Base-by-base conservation (phyloP, 768 basidiomycete species). In the Brasilioporus rufonigricans region DNA sequence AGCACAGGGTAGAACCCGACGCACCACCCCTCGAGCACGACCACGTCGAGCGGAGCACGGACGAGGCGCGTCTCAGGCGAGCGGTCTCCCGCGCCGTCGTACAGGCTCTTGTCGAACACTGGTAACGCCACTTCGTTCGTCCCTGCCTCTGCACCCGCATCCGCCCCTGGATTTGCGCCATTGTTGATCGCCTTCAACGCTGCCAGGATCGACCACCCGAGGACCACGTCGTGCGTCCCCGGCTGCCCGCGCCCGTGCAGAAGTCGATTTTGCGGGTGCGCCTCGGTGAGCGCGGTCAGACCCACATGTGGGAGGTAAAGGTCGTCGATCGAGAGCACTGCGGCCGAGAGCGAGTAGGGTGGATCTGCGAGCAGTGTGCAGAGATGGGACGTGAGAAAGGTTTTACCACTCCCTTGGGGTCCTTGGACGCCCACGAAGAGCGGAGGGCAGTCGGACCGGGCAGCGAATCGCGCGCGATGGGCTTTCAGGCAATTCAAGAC, bases 1-100 rank as follows among this genome's bases (percentile, higher is more conserved):
- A 74, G 62, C 7, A 91, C 76, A 1, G 92, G 86, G 48, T 79
- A 77, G 67, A 97, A 98, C 0, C 96, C 95, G 23, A 90, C 83
- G 71, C 87, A 93, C 97, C 97, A 99, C 11, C 97, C 97, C 74
- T 99, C 97, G 46, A 99, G 74, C 46, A 99, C 79, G 47, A 98
- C 87, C 14, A 98, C 75, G 65, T 99, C 92, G 6, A 88, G 57
- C 0, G 79, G 79, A 65, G 76, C 65, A 58, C 74, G 32, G 7
- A 93, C 74, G 2, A 74, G 60, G 43, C 74, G 72, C 19, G 52
- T 47, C 35, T 75, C 72, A 0, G 76, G 72, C 2, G 83, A 64
- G 14, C 96, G 85, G 70, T 98, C 96, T 0, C 96, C 96, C 71
- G 91, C 79, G 3, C 96, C 96, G 36, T 73, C 70, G 63, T 81